Percentiles rank a stretch among this genome's conserved stretches.
Evolutionary conservation across 305 asterid species (phyloP).

Genomic region (Fraxinus xanthoxyloides): DNA sequence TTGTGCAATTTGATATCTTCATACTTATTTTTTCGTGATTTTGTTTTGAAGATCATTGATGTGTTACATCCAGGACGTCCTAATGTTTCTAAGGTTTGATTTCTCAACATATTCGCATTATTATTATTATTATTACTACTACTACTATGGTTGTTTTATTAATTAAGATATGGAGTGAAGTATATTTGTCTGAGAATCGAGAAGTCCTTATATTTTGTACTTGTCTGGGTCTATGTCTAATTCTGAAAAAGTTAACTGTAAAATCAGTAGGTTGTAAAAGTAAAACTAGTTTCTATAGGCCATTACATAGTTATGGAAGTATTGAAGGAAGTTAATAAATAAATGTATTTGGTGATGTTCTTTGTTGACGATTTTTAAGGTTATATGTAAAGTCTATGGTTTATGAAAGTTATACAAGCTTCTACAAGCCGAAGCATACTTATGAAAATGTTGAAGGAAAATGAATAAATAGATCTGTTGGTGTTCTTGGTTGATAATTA

Average conservation of each 20-base stretch:
- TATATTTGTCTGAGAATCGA: neutral
- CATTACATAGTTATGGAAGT: neutral
- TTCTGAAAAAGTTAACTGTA: neutral
- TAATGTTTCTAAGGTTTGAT: conserved; percentile 28
- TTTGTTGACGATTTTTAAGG: neutral
- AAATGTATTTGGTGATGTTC: neutral
- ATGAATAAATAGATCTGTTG: neutral
- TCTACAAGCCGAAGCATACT: neutral
- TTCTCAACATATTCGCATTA: neutral
- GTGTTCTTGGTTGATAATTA: neutral
- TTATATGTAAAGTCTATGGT: neutral
- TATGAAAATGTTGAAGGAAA: neutral
- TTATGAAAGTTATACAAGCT: neutral
- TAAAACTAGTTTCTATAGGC: neutral
- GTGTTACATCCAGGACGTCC: conserved; percentile 37
- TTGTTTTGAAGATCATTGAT: conserved; percentile 24
- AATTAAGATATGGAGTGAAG: neutral
- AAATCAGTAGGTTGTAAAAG: neutral
- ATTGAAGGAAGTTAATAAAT: neutral
- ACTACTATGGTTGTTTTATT: neutral
- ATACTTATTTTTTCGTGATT: neutral
- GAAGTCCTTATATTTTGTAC: neutral
- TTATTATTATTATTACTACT: neutral
- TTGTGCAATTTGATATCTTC: neutral
- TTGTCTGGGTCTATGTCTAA: neutral